A percentile compares a stretch with the other conserved stretches of the same genome.
Conservation (phyloP, 2,329 filamentous ascomycete species). For the Ophiocordyceps camponoti-rufipedis region DNA sequence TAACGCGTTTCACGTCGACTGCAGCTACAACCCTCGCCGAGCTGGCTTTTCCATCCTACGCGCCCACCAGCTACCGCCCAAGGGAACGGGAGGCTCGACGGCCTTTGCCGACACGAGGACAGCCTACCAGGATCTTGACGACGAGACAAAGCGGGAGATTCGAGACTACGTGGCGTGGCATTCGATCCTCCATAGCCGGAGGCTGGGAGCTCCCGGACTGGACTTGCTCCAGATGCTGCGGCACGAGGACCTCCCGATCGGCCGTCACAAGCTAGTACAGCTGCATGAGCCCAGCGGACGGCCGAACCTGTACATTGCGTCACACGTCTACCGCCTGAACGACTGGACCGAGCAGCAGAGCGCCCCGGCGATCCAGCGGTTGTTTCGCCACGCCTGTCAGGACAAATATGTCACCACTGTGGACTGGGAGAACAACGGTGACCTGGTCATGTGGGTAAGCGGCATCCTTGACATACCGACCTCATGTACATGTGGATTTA, state of each 20-base stretch:
- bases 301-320: background rate
- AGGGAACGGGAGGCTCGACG: background rate
- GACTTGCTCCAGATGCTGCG: background rate
- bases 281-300: background rate
- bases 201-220: background rate
- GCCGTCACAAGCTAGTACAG: background rate
- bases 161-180: background rate
- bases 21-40: background rate
- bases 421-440: background rate
- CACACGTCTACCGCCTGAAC: background rate
- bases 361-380: background rate
- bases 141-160: background rate
- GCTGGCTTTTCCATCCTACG: background rate
- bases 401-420: background rate
- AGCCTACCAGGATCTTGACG: background rate
- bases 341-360: background rate
- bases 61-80: background rate
- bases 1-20: constrained; percentile 1
- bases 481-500: too few species aligned
- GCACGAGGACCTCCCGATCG: background rate
- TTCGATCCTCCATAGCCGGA: background rate
- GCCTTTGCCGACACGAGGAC: constrained; percentile 1
- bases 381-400: background rate
- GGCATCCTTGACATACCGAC: background rate
- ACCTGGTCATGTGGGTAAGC: constrained; percentile 1